Percentiles rank a stretch among this genome's conserved stretches.
phyloP scores from a whole-genome alignment of 78 protist species.

The Chrysochromulina parva region DNA sequence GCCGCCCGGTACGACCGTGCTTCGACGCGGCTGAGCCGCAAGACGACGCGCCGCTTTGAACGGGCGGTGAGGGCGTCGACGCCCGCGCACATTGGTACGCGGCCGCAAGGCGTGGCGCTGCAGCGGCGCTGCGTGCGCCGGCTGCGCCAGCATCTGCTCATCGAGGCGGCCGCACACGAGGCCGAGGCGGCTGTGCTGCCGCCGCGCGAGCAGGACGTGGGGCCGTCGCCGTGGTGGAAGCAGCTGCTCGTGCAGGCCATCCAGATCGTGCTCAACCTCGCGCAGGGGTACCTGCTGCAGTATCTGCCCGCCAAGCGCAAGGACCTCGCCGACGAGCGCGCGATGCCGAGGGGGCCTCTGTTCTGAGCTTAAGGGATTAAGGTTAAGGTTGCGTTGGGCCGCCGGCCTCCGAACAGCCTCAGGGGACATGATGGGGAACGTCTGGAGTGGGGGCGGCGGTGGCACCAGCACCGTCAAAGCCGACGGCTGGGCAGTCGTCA shows the following conservation, averaged over 20 bases:
- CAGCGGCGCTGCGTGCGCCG: neutral
- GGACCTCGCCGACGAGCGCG: neutral
- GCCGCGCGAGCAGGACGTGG: neutral
- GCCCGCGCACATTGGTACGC: too few species aligned
- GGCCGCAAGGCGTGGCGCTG: neutral
- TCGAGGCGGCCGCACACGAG: neutral
- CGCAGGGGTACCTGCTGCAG: neutral
- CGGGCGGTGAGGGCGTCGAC: too few species aligned
- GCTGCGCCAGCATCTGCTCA: neutral
- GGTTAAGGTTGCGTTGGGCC: too few species aligned
- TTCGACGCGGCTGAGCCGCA: neutral
- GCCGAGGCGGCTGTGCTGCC: neutral
- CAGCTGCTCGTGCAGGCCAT: neutral
- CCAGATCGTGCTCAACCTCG: neutral
- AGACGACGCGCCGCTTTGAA: too few species aligned
- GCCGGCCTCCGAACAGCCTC: too few species aligned
- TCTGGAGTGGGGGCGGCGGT: too few species aligned
- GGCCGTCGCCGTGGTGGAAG: neutral
- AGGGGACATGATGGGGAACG: too few species aligned
- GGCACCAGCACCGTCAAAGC: too few species aligned
- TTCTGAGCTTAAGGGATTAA: neutral
- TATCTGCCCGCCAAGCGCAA: neutral
- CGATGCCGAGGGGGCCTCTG: neutral
- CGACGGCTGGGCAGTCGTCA: too few species aligned
- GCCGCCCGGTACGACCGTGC: neutral